Evolutionary conservation across 495 filamentous ascomycete species (phyloP), one percentile per base, ranked within the genome.

Genomic region (Xylaria cubensis): DNA sequence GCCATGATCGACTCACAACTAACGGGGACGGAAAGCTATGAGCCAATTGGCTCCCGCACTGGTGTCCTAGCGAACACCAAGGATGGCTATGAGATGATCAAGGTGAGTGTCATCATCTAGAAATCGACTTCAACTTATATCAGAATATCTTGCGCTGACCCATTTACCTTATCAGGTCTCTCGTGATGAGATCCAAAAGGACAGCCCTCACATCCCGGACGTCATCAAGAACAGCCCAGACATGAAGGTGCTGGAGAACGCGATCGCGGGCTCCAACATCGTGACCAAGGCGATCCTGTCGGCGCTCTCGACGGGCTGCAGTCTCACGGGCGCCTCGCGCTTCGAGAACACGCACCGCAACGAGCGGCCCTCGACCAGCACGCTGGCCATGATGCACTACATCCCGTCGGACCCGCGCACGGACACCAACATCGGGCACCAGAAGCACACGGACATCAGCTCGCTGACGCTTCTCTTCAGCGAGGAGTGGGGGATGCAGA

Each of bases 361-460:
- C 78, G 80, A 84, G 72, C 79, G 81, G 19, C 82, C 85, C 8
- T 86, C 84, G 34, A 85, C 85, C 58, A 84, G 79, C 72, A 84
- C 81, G 17, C 71, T 83, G 32, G 80, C 81, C 75, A 84, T 83
- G 79, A 83, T 82, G 82, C 84, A 82, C 80, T 86, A 83, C 77
- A 82, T 85, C 74, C 82, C 82, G 59, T 81, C 82, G 63, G 79
- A 83, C 59, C 79, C 78, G 46, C 77, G 78, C 21, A 77, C 72
- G 59, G 78, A 80, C 72, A 76, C 80, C 76, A 81, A 82, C 76
- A 79, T 86, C 73, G 84, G 83, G 42, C 86, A 87, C 75, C 81
- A 87, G 76, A 86, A 85, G 80, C 87, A 90, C 80, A 90, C 88
- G 59, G 88, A 90, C 80, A 85, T 89, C 76, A 84, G 85, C 77